Conservation (phyloP, 2,329 filamentous ascomycete species). For the Ceratocystis smalleyi region DNA sequence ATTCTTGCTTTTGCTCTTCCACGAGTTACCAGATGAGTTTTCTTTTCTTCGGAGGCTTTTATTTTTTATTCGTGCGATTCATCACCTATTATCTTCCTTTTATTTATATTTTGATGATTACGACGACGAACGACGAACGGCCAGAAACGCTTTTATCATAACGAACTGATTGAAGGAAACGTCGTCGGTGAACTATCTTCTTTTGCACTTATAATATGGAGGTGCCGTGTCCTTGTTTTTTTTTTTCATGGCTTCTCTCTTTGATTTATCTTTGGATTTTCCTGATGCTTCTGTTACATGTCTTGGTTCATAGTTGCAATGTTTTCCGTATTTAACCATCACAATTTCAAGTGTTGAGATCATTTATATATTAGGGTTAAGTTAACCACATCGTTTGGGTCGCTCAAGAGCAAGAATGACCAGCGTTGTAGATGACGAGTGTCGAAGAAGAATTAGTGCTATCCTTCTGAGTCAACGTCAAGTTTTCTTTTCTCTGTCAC, state of each 20-base stretch:
- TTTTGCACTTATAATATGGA: neutral
- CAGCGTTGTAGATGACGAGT: too few species aligned
- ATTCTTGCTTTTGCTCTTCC: neutral
- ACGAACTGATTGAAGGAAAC: neutral
- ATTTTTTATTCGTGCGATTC: neutral
- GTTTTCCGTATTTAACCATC: neutral
- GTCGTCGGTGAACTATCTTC: neutral
- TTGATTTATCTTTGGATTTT: neutral
- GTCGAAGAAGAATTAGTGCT: too few species aligned
- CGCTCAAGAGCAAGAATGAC: too few species aligned
- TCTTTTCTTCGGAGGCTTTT: constrained; percentile 4
- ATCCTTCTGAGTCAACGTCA: too few species aligned
- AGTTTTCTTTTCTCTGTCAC: too few species aligned
- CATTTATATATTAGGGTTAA: too few species aligned
- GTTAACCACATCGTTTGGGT: too few species aligned
- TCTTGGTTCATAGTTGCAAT: neutral
- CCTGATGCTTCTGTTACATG: neutral
- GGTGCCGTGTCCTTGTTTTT: neutral
- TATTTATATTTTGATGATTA: constrained; percentile 4
- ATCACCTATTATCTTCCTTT: constrained; percentile 1
- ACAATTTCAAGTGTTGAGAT: neutral
- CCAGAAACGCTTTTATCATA: neutral
- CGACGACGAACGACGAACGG: neutral
- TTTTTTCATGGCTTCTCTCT: neutral
- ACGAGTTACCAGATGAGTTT: neutral